A percentile compares a stretch with the other conserved stretches of the same genome.
Evolutionary conservation across 2,329 filamentous ascomycete species (phyloP).

Genomic region (Aquanectria penicillioides): DNA sequence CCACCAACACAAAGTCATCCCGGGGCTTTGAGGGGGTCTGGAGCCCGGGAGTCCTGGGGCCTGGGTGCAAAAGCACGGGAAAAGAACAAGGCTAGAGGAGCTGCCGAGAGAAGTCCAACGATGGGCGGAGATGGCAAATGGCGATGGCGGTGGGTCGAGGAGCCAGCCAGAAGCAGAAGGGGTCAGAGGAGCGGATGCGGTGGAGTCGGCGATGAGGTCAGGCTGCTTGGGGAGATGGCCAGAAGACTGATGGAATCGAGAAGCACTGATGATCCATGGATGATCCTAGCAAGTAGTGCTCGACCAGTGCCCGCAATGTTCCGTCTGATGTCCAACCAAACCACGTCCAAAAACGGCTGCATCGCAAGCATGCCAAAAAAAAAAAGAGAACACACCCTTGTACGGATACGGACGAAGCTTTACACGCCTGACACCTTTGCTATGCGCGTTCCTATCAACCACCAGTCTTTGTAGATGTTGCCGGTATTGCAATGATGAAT

Average conservation of each 20-base stretch:
- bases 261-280: constrained; percentile 30
- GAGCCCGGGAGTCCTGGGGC: no score
- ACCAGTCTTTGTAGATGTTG: background rate
- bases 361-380: constrained; percentile 34
- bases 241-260: constrained; percentile 32
- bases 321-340: background rate
- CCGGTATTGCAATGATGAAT: background rate
- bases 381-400: background rate
- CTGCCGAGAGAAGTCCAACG: constrained; percentile 28
- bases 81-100: constrained; percentile 18
- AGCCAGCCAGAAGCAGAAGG: constrained; percentile 24
- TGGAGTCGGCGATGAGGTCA: constrained; percentile 31
- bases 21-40: constrained; percentile 14
- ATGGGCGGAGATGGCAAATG: constrained; percentile 30
- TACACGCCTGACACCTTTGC: background rate
- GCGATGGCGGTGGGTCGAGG: constrained; percentile 32
- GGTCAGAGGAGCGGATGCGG: constrained; percentile 27
- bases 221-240: constrained; percentile 21
- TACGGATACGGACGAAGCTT: constrained; percentile 16
- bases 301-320: constrained; percentile 18
- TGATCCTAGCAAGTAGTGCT: constrained; percentile 25
- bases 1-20: constrained; percentile 19
- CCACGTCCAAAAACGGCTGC: constrained; percentile 27
- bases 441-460: background rate
- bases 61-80: constrained; percentile 4